Percentiles rank a stretch among this genome's conserved stretches.
phyloP scores from a whole-genome alignment of 768 basidiomycete genomes.

The Pleurotus tuber-regium region DNA sequence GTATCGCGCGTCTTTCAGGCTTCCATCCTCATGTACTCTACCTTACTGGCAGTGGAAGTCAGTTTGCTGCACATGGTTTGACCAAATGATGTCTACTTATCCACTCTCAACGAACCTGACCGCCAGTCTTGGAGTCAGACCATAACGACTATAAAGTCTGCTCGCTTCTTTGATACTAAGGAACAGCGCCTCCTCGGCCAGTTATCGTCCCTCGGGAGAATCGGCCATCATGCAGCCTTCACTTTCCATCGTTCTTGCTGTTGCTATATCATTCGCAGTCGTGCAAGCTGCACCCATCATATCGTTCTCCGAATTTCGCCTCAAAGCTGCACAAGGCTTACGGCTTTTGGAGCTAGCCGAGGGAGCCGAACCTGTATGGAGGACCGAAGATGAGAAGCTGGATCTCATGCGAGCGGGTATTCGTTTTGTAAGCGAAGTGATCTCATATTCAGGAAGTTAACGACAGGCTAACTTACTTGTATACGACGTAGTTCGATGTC shows the following conservation, averaged over 20 bases:
- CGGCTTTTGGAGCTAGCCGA: slow-evolving; percentile 28
- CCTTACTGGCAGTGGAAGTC: neutral
- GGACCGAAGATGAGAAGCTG: slow-evolving; percentile 28
- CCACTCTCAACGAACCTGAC: too few species aligned
- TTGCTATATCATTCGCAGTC: neutral
- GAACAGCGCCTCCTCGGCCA: neutral
- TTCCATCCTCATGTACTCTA: neutral
- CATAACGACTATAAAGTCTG: too few species aligned
- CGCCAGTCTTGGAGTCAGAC: neutral
- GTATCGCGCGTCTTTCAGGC: neutral
- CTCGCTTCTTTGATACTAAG: neutral
- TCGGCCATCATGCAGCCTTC: neutral
- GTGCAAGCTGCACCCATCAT: slow-evolving; percentile 10
- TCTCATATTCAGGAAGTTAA: neutral
- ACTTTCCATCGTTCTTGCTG: neutral
- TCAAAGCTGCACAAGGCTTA: slow-evolving; percentile 28
- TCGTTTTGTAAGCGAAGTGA: slow-evolving; percentile 22
- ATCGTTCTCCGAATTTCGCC: neutral
- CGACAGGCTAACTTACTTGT: neutral
- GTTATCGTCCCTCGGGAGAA: neutral
- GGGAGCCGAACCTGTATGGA: slow-evolving; percentile 29
- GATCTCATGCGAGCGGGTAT: slow-evolving; percentile 21
- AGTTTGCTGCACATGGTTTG: slow-evolving; percentile 1
- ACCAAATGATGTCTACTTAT: too few species aligned
- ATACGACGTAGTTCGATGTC: slow-evolving; percentile 27